Conservation (phyloP, 176 grass and related monocot species). For the Saccharum officinarum region DNA sequence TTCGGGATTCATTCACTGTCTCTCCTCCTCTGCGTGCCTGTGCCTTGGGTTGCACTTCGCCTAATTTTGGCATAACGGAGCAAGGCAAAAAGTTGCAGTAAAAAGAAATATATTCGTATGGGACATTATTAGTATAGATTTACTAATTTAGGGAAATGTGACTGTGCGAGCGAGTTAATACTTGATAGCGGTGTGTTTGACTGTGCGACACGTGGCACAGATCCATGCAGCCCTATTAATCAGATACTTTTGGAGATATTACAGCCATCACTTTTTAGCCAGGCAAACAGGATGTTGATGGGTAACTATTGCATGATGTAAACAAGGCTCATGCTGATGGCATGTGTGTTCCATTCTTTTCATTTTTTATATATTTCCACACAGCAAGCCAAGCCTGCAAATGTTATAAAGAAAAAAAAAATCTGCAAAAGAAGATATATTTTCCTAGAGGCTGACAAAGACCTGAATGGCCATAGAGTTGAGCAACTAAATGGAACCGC, state of each 20-base stretch:
- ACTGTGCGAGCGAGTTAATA: neutral
- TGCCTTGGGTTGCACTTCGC: neutral
- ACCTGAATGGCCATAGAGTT: neutral
- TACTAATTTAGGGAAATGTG: neutral
- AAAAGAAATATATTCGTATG: too few species aligned
- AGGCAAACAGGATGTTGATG: too few species aligned
- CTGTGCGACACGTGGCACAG: neutral
- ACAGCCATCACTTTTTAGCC: too few species aligned
- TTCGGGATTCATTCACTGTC: neutral
- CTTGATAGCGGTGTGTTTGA: neutral
- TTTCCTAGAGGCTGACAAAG: neutral
- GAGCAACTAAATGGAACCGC: neutral
- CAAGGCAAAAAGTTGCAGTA: neutral
- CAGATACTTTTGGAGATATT: too few species aligned
- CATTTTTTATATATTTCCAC: neutral
- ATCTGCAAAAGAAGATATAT: neutral
- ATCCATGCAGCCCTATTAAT: too few species aligned
- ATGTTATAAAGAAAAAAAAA: neutral
- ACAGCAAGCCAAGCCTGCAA: neutral
- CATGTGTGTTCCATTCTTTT: neutral
- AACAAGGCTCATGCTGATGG: conserved; percentile 3
- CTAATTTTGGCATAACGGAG: neutral
- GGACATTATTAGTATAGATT: too few species aligned
- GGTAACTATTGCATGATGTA: neutral
- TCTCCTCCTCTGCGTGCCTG: neutral